Base-by-base conservation (phyloP, 768 basidiomycete species). In the Krasilnikovozyma curviuscula region DNA sequence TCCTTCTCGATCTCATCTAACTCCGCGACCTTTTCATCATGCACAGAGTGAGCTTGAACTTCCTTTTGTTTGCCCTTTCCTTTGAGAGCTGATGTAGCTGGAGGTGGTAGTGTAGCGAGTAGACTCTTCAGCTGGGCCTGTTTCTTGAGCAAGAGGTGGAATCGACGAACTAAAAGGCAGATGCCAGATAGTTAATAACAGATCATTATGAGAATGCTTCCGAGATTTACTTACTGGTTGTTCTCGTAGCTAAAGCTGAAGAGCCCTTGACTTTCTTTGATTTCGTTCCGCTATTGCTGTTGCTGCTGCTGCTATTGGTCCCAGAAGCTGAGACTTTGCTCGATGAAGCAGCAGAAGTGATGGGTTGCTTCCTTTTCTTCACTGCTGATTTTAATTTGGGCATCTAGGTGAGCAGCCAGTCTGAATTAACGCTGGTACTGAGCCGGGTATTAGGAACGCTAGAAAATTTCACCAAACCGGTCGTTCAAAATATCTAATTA, bases 141-240 rank as follows among this genome's bases (percentile, higher is more conserved):
- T 42, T 68, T 70, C 65, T 85, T 89, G 58, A 84, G 67, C 19
- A 88, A 69, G 30, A 78, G 71, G 57, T 93, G 86, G 58, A 80
- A 93, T 49, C 67, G 70, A 33, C 83, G 77, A 56, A 93, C 50
- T 52, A 34, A 5, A 8, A 13, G 27, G 23, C 12, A 25, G 1
- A 23, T 25, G 18, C 3, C 23, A 39, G 24, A 8, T 2, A 18
- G 19, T 16, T 14, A 5, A 2, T 5, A 18, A 3, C 10, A 29
- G 39, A 25, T 16, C 5, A 28, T 5, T 14, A 24, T 12, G 29
- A 21, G 28, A 16, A 33, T n/a, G 8, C 13, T 18, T 34, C n/a
- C 6, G 3, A 3, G 28, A 28, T n/a, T n/a, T n/a, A 45, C 49
- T 21, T 25, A 50, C 49, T 50, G 21, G 45, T 42, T 9, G 49